Conservation (phyloP, 139 green algal genomes). For the Diplosphaera chodatii region DNA sequence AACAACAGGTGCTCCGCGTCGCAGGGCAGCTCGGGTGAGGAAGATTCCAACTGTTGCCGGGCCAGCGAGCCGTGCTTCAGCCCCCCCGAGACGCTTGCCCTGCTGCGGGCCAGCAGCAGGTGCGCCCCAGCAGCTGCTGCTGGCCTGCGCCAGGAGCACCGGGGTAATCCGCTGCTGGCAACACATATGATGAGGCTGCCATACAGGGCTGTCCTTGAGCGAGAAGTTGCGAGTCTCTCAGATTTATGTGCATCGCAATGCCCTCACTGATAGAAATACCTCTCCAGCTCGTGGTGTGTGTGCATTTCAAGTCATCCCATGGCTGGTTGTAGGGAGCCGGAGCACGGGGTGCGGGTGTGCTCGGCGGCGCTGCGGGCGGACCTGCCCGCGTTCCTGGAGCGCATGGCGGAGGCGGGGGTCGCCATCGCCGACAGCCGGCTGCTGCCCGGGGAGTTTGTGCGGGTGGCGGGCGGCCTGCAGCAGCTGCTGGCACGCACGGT, state of each 20-base stretch:
- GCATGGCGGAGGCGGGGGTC: conserved; percentile 17
- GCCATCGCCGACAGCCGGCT: conserved; percentile 15
- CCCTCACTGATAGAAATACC: no score
- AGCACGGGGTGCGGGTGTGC: conserved; percentile 23
- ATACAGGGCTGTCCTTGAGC: no score
- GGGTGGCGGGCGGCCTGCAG: conserved; percentile 9
- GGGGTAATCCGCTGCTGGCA: no score
- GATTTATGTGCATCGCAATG: no score
- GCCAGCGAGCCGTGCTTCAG: conserved; percentile 46
- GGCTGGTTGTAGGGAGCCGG: conserved; percentile 10
- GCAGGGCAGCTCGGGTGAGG: no score
- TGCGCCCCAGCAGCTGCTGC: no score
- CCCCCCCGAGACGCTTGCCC: conserved; percentile 23
- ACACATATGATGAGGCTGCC: no score
- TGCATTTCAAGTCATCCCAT: no score
- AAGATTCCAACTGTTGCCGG: no score
- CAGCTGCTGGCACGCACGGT: conserved; percentile 4
- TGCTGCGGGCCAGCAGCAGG: conserved; percentile 76
- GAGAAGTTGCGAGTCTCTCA: no score
- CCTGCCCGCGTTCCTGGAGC: conserved; percentile 2
- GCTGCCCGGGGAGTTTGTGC: conserved; percentile 67
- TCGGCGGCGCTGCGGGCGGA: conserved; percentile 15
- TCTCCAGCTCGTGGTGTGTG: no score
- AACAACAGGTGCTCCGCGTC: conserved; percentile 62
- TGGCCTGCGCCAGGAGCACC: no score